These are phyloP conservation scores for Dactylellina leptospora DNA, from an alignment of 2,329 filamentous ascomycete species.

Conservation along the genomic window DNA sequence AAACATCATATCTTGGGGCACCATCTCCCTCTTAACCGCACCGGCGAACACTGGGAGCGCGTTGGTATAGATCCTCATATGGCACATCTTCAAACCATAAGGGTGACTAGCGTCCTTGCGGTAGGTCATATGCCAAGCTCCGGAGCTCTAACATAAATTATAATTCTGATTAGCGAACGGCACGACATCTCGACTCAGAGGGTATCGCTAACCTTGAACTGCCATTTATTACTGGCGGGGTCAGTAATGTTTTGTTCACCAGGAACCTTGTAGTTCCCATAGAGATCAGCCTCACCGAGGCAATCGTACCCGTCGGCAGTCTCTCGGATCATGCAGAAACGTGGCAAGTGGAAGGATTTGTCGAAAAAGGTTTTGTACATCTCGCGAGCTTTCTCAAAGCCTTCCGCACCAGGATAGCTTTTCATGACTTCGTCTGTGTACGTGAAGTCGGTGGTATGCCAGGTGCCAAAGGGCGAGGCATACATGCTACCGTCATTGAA, in stretches of 20 bases:
- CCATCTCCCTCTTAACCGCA: conserved; percentile 20
- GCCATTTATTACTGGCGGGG: neutral
- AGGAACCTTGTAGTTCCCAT: conserved; percentile 12
- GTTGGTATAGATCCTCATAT: conserved; percentile 1
- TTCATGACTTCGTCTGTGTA: conserved; percentile 12
- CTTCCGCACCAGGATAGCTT: conserved; percentile 4
- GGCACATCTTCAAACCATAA: conserved; percentile 10
- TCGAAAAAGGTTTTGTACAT: conserved; percentile 3
- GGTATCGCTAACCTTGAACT: conserved; percentile 9
- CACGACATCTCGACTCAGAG: too few relatives aligned
- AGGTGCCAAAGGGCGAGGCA: conserved; percentile 18
- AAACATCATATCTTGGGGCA: conserved; percentile 16
- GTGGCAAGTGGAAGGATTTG: conserved; percentile 2
- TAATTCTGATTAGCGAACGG: neutral
- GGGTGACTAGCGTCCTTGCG: conserved; percentile 11
- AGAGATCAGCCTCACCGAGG: conserved; percentile 14
- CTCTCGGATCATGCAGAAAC: conserved; percentile 8
- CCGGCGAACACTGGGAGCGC: conserved; percentile 11
- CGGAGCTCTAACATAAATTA: neutral
- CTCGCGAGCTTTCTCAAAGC: conserved; percentile 9
- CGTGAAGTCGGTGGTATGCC: conserved; percentile 19
- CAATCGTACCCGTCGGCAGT: conserved; percentile 17
- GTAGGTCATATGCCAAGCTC: conserved; percentile 12
- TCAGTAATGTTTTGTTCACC: conserved; percentile 9
- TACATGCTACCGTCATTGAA: conserved; percentile 12